Conservation (phyloP, 78 protist genomes). For the Guillardia theta region DNA sequence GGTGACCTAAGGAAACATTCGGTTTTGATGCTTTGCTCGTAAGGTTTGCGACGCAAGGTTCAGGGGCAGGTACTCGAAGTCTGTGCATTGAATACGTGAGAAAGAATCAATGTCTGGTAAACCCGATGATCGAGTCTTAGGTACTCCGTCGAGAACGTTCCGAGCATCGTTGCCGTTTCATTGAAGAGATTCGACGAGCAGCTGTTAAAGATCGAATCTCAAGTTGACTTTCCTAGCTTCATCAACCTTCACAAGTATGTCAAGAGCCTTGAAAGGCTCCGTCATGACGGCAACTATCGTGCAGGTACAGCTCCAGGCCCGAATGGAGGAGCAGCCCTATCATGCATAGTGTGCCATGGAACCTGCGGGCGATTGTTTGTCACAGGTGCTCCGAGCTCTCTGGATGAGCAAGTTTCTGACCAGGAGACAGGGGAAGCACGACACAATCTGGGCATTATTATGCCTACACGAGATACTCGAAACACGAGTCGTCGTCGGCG, state of each 20-base stretch:
- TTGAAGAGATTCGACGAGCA: conserved; percentile 33
- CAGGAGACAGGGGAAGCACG: background rate
- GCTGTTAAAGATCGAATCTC: background rate
- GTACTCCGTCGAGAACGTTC: conserved; percentile 29
- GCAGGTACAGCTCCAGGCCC: background rate
- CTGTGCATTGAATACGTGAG: conserved; percentile 13
- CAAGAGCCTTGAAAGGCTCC: too few relatives aligned
- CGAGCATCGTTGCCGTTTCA: background rate
- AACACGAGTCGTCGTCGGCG: background rate
- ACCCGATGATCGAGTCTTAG: background rate
- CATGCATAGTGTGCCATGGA: conserved; percentile 15
- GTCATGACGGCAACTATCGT: too few relatives aligned
- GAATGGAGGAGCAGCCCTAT: conserved; percentile 21
- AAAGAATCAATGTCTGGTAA: background rate
- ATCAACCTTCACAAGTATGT: conserved; percentile 3
- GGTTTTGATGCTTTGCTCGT: too few relatives aligned
- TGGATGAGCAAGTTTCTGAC: background rate
- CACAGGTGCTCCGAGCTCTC: background rate
- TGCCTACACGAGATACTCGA: conserved; percentile 1
- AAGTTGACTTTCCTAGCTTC: background rate
- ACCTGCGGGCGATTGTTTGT: background rate
- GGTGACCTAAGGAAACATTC: too few relatives aligned
- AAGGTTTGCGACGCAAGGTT: background rate
- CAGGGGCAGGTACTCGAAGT: background rate
- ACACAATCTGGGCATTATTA: conserved; percentile 27